Evolutionary conservation across 129 eudicot genomes (phyloP).

Genomic region (Arctium minus): DNA sequence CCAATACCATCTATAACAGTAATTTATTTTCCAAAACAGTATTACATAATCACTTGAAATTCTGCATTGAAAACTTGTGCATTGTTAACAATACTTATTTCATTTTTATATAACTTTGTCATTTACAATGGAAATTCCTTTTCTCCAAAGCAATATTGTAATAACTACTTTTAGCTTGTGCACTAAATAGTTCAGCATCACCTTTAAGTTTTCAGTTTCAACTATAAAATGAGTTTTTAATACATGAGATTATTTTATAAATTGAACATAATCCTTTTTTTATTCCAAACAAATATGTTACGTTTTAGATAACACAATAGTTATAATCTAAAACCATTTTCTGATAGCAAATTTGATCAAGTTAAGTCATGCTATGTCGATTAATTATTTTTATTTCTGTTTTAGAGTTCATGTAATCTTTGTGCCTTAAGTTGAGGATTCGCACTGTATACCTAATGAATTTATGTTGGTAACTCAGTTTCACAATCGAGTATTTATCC

Average conservation of each 20-base stretch:
- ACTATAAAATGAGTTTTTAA: neutral
- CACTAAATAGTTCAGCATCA: neutral
- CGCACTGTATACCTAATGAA: neutral
- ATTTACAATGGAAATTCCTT: neutral
- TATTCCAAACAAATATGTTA: neutral
- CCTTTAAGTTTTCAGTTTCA: neutral
- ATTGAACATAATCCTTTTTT: neutral
- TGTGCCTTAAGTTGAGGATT: neutral
- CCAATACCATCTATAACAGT: too few species aligned
- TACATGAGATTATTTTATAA: neutral
- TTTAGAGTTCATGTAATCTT: neutral
- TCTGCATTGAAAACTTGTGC: neutral
- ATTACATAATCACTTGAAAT: neutral
- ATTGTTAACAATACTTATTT: neutral
- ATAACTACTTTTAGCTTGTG: neutral
- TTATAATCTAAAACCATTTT: neutral
- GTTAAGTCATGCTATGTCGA: neutral
- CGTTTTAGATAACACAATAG: neutral
- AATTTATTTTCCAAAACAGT: neutral
- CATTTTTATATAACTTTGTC: neutral
- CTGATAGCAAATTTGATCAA: neutral
- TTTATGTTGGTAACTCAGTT: neutral
- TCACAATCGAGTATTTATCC: neutral
- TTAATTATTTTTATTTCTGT: neutral
- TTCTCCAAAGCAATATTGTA: neutral